phyloP scores from a whole-genome alignment of 164 flowering plant species.

The Sextonia rubra region DNA sequence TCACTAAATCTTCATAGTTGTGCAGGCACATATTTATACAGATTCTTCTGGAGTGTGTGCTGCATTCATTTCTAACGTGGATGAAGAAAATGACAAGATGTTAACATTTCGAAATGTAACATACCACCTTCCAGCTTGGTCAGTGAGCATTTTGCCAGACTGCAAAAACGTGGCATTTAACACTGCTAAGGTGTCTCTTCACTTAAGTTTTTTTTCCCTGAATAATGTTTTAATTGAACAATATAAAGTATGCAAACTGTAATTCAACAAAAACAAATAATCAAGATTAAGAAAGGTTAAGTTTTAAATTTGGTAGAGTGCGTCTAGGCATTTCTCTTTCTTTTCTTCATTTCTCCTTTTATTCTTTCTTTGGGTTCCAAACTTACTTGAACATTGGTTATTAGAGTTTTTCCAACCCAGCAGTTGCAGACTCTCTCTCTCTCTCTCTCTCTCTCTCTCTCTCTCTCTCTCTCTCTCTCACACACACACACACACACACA shows the following conservation, averaged over 20 bases:
- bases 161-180: constrained; percentile 89
- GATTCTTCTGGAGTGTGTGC: constrained; percentile 76
- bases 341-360: not conserved
- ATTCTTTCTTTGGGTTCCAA: too few relatives aligned
- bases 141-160: constrained; percentile 95
- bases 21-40: constrained; percentile 76
- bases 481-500: too few relatives aligned
- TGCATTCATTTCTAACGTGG: constrained; percentile 80
- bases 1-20: constrained; percentile 12
- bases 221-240: too few relatives aligned
- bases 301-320: too few relatives aligned
- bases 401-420: too few relatives aligned
- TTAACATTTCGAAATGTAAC: constrained; percentile 61
- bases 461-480: too few relatives aligned
- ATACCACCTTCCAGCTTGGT: constrained; percentile 93
- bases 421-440: too few relatives aligned
- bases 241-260: too few relatives aligned
- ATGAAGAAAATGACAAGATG: constrained; percentile 62
- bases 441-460: too few relatives aligned
- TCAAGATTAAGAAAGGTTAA: too few relatives aligned
- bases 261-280: too few relatives aligned
- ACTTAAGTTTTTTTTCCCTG: not conserved
- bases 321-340: not conserved
- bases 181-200: constrained; percentile 75
- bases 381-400: too few relatives aligned